Base-by-base conservation (phyloP, 78 protist species). In the Dictyostelium purpureum region DNA sequence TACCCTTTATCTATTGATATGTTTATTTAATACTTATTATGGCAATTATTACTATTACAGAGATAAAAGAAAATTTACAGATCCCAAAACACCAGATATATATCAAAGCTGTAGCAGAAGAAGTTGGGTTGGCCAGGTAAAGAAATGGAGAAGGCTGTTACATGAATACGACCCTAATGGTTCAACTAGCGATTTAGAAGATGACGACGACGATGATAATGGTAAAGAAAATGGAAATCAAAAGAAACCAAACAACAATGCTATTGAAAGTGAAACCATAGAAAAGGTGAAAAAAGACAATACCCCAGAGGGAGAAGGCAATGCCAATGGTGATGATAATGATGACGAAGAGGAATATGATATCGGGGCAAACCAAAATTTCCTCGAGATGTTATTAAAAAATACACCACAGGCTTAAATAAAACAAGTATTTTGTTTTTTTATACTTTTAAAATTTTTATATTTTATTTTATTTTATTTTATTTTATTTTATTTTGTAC, bases 101-200 rank as follows among this genome's bases (percentile, higher is more conserved):
- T 40, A 12, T 49, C 94, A 93, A 56, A 52, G 51, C 54, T 79
- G 93, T 73, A 59, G 85, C 40, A 77, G 95, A 80, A 76, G 97
- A 6, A 43, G 73, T 40, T 95, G 96, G 95, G 82, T 81, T 19
- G 95, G 93, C 11, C 93, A 88, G 54, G 69, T 95, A 31, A 47
- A 87, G 18, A 75, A 49, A 54, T 95, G 97, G 97, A 77, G 97
- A 57, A 81, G 74, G 16, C 65, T 37, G 19, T 63, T 95, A 63
- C 97, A 95, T 69, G n/a, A 79, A 65, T 95, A 26, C 26, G 97
- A 95, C 42, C 96, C 96, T 35, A 75, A 93, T 42, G 70, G 35
- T 14, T 1, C 24, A 47, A n/a, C 14, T 16, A 21, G 3, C 9
- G 49, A 35, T 65, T 0, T 37, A 24, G 33, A 28, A 19, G 16